phyloP scores from a whole-genome alignment of 495 filamentous ascomycete species.

The Podospora anserina region DNA sequence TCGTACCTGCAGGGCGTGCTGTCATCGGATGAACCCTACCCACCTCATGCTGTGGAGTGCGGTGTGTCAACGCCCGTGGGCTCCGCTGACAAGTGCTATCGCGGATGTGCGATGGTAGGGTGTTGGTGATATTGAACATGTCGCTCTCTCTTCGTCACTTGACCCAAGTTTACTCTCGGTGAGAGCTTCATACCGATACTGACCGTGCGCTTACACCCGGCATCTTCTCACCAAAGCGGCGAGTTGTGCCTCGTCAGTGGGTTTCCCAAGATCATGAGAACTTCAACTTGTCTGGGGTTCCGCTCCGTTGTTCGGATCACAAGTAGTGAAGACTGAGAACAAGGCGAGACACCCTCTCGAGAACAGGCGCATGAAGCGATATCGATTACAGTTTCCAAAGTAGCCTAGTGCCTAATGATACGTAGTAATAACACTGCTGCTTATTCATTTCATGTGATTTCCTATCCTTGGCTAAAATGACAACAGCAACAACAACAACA shows the following conservation, averaged over 20 bases:
- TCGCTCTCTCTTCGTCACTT: neutral
- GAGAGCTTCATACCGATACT: neutral
- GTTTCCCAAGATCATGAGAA: neutral
- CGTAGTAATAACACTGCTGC: neutral
- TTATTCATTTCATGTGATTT: neutral
- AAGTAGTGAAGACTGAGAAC: neutral
- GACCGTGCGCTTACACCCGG: neutral
- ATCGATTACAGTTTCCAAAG: neutral
- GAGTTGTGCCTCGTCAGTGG: neutral
- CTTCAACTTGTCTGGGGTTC: neutral
- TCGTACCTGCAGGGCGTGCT: neutral
- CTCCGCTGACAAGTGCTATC: neutral
- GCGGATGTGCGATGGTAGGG: neutral
- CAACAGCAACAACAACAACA: neutral
- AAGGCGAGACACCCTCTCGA: neutral
- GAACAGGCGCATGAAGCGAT: neutral
- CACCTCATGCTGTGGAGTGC: neutral
- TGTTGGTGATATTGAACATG: neutral
- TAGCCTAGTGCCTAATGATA: neutral
- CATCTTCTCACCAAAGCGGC: neutral
- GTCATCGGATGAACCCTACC: neutral
- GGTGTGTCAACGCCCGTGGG: too few relatives aligned
- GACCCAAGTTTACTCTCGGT: neutral
- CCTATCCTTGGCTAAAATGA: neutral
- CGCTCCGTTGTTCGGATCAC: neutral